These are phyloP conservation scores for Backusella sp. DNA, from an alignment of 192 early-diverging fungal genomes.

Conservation along the genomic window DNA sequence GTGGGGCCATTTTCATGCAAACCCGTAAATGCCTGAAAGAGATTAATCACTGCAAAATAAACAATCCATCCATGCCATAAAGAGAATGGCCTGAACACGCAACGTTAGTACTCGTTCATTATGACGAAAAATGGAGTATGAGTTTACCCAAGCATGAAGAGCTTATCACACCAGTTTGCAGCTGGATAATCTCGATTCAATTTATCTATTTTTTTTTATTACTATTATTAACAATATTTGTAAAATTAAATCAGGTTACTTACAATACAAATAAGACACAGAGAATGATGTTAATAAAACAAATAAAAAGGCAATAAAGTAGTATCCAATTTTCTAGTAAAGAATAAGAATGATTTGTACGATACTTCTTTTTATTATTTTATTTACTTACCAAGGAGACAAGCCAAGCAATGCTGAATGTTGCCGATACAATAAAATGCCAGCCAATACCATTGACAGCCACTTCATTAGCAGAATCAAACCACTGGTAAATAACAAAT, in stretches of 20 bases:
- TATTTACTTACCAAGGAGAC: slow-evolving; percentile 51
- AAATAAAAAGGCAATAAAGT: slow-evolving; percentile 47
- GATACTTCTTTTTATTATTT: neutral
- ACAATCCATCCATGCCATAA: slow-evolving; percentile 66
- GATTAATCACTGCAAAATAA: slow-evolving; percentile 55
- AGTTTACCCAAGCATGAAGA: slow-evolving; percentile 48
- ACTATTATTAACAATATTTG: neutral
- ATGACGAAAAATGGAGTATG: neutral
- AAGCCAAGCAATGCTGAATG: slow-evolving; percentile 59
- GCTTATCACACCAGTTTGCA: slow-evolving; percentile 30
- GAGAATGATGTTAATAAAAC: slow-evolving; percentile 55
- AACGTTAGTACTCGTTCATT: neutral
- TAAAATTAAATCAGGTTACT: neutral
- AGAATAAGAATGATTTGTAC: neutral
- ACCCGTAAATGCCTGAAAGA: slow-evolving; percentile 55
- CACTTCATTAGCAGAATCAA: slow-evolving; percentile 40
- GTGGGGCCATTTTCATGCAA: slow-evolving; percentile 36
- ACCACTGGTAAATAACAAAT: slow-evolving; percentile 36
- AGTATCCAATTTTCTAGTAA: slow-evolving; percentile 43
- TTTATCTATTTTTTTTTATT: neutral
- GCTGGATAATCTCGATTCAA: slow-evolving; percentile 20
- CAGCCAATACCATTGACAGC: slow-evolving; percentile 55
- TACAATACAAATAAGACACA: slow-evolving; percentile 56
- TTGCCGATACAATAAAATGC: slow-evolving; percentile 57
- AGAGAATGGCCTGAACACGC: slow-evolving; percentile 51